These are phyloP conservation scores for Skeletonema menzelii DNA, from an alignment of 108 stramenopile species.

Conservation along the genomic window DNA sequence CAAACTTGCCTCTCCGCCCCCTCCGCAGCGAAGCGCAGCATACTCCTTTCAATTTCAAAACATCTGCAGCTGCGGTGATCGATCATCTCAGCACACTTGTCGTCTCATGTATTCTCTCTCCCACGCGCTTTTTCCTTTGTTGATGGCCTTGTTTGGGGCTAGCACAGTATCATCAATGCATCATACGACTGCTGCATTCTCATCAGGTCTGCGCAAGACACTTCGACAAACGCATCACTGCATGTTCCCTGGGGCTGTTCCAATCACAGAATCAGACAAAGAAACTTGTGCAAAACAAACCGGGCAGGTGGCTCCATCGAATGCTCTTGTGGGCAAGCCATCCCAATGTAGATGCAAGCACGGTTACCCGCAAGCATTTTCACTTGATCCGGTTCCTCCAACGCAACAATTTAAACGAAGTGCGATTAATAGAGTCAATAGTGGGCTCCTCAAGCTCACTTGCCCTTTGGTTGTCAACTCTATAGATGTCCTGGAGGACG, in stretches of 20 bases:
- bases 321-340: slow-evolving; percentile 41
- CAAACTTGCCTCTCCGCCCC: too few relatives aligned
- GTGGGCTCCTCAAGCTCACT: slow-evolving; percentile 44
- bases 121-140: background rate
- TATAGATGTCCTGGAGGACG: slow-evolving; percentile 45
- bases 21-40: too few relatives aligned
- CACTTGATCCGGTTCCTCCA: slow-evolving; percentile 39
- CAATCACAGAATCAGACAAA: slow-evolving; percentile 17
- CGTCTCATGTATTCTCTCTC: background rate
- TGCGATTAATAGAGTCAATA: slow-evolving; percentile 27
- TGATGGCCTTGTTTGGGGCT: background rate
- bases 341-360: slow-evolving; percentile 25
- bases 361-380: slow-evolving; percentile 48
- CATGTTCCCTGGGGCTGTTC: slow-evolving; percentile 32
- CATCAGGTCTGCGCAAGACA: background rate
- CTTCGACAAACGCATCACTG: background rate
- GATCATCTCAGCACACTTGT: too few relatives aligned
- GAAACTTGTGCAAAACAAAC: slow-evolving; percentile 29
- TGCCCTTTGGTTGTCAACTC: slow-evolving; percentile 39
- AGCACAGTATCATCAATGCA: background rate
- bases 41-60: too few relatives aligned
- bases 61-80: too few relatives aligned
- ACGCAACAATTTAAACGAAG: slow-evolving; percentile 1
- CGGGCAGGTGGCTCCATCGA: slow-evolving; percentile 20
- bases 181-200: background rate